phyloP scores from a whole-genome alignment of 495 filamentous ascomycete species.

The Aspergillus leporis region DNA sequence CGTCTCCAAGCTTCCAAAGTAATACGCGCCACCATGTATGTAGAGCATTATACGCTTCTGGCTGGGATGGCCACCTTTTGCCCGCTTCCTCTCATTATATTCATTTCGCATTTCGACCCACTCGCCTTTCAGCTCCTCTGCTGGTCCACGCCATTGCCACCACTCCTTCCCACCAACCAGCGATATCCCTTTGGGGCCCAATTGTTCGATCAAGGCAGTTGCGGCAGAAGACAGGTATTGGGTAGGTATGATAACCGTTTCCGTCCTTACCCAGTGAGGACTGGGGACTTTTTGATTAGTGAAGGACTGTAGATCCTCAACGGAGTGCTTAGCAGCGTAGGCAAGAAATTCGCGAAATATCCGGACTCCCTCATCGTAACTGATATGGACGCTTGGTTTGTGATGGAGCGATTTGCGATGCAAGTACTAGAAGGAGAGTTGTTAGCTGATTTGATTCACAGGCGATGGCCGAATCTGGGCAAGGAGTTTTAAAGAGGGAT shows the following conservation, averaged over 20 bases:
- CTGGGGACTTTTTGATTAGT: slow-evolving; percentile 86
- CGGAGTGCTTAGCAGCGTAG: slow-evolving; percentile 80
- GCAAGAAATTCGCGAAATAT: slow-evolving; percentile 81
- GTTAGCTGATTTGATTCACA: neutral
- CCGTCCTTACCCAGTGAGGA: slow-evolving; percentile 82
- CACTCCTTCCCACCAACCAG: slow-evolving; percentile 79
- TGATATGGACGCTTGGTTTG: slow-evolving; percentile 82
- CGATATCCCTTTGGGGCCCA: slow-evolving; percentile 72
- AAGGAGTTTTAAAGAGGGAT: neutral
- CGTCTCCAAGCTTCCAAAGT: slow-evolving; percentile 90
- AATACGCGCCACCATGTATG: slow-evolving; percentile 82
- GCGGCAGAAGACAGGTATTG: slow-evolving; percentile 63
- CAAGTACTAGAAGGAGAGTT: slow-evolving; percentile 60
- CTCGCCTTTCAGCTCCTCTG: slow-evolving; percentile 70
- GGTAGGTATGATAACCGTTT: slow-evolving; percentile 68
- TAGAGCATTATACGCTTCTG: slow-evolving; percentile 86
- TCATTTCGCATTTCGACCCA: slow-evolving; percentile 95
- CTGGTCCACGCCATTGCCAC: slow-evolving; percentile 87
- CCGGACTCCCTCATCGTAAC: slow-evolving; percentile 91
- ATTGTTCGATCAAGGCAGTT: slow-evolving; percentile 59
- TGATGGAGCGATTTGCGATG: slow-evolving; percentile 71
- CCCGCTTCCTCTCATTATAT: slow-evolving; percentile 66
- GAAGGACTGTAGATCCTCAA: slow-evolving; percentile 91
- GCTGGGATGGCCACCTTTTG: slow-evolving; percentile 27
- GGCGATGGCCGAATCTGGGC: neutral